Evolutionary conservation across 805 yeast species (phyloP).

Genomic region (Barnettozyma pratensis): DNA sequence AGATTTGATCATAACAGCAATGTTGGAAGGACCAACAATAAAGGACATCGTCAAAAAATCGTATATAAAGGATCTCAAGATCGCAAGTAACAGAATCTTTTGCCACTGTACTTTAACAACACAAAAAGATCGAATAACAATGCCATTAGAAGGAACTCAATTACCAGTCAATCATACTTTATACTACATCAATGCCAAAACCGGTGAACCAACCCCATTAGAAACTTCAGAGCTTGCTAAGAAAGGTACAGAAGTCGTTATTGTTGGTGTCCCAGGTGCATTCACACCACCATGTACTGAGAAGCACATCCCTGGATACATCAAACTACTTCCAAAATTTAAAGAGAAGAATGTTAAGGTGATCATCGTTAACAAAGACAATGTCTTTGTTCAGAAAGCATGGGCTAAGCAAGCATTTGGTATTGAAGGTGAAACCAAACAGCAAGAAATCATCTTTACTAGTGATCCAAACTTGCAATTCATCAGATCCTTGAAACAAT

Average conservation of each 20-base stretch:
- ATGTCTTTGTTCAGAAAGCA: constrained; percentile 63
- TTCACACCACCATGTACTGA: constrained; percentile 80
- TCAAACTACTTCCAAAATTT: constrained; percentile 33
- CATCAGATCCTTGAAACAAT: constrained; percentile 43
- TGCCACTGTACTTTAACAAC: not conserved
- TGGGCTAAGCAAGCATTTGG: constrained; percentile 42
- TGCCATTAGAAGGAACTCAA: constrained; percentile 1
- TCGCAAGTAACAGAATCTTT: too few relatives aligned
- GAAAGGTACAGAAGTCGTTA: constrained; percentile 30
- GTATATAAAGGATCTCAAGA: too few relatives aligned
- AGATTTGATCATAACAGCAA: constrained; percentile 37
- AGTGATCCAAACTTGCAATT: constrained; percentile 58
- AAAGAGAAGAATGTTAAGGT: constrained; percentile 53
- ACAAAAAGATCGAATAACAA: too few relatives aligned
- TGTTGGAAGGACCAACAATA: constrained; percentile 24
- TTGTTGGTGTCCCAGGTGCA: constrained; percentile 80
- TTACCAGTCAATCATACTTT: constrained; percentile 21
- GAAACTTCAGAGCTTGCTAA: constrained; percentile 20
- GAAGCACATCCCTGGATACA: constrained; percentile 61
- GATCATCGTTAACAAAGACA: constrained; percentile 57
- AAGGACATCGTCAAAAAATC: not conserved
- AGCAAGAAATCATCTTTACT: constrained; percentile 43
- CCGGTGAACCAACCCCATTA: constrained; percentile 25
- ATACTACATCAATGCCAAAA: constrained; percentile 26
- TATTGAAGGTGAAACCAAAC: constrained; percentile 26